Percentiles rank a stretch among this genome's conserved stretches.
Evolutionary conservation across 768 basidiomycete species (phyloP).

Genomic region (Clavulina sp.): DNA sequence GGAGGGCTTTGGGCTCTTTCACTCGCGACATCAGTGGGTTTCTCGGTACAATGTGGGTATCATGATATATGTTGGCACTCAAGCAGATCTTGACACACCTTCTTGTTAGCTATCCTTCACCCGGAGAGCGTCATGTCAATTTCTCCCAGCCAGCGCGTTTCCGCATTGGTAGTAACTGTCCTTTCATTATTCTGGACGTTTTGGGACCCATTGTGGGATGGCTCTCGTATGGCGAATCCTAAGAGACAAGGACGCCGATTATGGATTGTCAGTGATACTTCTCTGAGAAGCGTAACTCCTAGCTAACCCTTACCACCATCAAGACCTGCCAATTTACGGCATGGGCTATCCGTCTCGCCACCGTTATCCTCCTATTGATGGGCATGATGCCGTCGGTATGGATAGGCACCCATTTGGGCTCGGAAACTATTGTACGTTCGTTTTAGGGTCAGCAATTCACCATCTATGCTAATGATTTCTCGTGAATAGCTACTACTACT

Average conservation of each 20-base stretch:
- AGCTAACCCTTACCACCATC: not conserved
- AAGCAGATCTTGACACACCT: slow-evolving; percentile 21
- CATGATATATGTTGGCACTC: slow-evolving; percentile 18
- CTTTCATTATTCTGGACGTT: slow-evolving; percentile 59
- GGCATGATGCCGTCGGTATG: no score
- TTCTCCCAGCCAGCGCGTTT: not conserved
- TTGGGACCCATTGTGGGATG: slow-evolving; percentile 72
- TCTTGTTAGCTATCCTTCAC: not conserved
- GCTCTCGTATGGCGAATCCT: slow-evolving; percentile 22
- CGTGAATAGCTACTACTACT: not conserved
- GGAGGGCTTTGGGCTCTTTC: slow-evolving; percentile 48
- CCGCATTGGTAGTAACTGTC: slow-evolving; percentile 11
- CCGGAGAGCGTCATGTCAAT: not conserved
- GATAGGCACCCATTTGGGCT: no score
- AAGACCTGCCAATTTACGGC: slow-evolving; percentile 5
- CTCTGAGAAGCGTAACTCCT: not conserved
- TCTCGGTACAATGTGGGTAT: slow-evolving; percentile 31
- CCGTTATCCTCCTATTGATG: no score
- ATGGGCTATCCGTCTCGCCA: slow-evolving; percentile 1
- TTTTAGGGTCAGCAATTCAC: no score
- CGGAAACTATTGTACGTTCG: no score
- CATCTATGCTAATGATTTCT: no score
- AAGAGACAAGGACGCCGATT: slow-evolving; percentile 11
- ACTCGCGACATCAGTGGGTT: slow-evolving; percentile 25
- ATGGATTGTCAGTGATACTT: slow-evolving; percentile 15